These are phyloP conservation scores for Phialophora expanda DNA, from an alignment of 2,329 filamentous ascomycete species.

Conservation along the genomic window DNA sequence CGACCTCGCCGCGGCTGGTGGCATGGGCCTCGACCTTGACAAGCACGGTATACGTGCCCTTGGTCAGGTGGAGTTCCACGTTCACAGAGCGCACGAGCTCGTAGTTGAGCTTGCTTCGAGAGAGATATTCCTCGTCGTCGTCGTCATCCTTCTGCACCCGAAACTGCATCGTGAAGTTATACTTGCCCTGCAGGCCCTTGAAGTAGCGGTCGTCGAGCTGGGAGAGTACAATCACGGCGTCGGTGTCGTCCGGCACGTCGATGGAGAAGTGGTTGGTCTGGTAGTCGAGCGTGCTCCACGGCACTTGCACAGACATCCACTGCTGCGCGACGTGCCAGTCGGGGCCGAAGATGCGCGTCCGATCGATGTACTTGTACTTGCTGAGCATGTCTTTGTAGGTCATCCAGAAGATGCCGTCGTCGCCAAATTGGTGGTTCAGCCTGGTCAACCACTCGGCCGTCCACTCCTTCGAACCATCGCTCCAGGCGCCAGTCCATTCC, in stretches of 20 bases:
- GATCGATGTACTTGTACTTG: constrained; percentile 65
- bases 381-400: constrained; percentile 63
- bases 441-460: constrained; percentile 77
- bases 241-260: constrained; percentile 58
- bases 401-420: constrained; percentile 73
- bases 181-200: constrained; percentile 62
- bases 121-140: constrained; percentile 64
- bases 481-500: constrained; percentile 84
- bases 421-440: constrained; percentile 74
- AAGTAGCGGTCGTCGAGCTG: constrained; percentile 67
- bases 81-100: constrained; percentile 76
- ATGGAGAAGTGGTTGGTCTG: constrained; percentile 65
- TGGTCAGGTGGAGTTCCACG: constrained; percentile 74
- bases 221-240: constrained; percentile 63
- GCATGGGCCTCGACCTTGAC: constrained; percentile 76
- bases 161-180: constrained; percentile 64
- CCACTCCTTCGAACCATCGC: constrained; percentile 83
- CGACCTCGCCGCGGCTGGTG: constrained; percentile 50
- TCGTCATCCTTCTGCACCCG: constrained; percentile 59
- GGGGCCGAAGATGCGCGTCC: constrained; percentile 64
- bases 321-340: constrained; percentile 67
- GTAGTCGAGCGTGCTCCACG: constrained; percentile 65
- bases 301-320: constrained; percentile 65
- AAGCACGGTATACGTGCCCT: constrained; percentile 75
- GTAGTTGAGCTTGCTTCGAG: constrained; percentile 61